Evolutionary conservation across 192 early-diverging fungal species (phyloP).

Genomic region (Allomyces macrogynus): DNA sequence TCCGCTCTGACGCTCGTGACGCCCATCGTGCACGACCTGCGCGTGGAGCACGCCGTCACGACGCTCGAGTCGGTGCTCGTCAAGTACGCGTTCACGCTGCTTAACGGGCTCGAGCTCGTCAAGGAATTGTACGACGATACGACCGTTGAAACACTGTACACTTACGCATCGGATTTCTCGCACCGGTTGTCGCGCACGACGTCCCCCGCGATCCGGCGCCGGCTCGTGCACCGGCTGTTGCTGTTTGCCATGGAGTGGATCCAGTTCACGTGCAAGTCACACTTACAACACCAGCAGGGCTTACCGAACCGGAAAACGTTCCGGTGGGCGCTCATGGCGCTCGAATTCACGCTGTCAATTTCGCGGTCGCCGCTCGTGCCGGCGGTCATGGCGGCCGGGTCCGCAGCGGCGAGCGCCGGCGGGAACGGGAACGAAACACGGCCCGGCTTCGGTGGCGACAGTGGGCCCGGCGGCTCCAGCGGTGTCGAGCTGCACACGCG

Average conservation of each 20-base stretch:
- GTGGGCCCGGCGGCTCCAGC: too few species aligned
- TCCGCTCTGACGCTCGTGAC: too few species aligned
- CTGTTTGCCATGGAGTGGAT: neutral
- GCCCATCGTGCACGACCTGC: too few species aligned
- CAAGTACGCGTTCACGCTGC: neutral
- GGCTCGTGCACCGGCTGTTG: neutral
- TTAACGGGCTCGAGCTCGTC: neutral
- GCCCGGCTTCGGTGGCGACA: too few species aligned
- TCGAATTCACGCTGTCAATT: constrained; percentile 63
- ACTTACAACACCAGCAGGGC: neutral
- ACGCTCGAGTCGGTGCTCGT: too few species aligned
- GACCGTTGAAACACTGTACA: neutral
- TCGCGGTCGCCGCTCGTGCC: constrained; percentile 9
- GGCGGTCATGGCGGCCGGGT: too few species aligned
- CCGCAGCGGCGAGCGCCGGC: too few species aligned
- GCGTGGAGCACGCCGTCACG: too few species aligned
- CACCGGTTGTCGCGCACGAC: neutral
- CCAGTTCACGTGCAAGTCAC: neutral
- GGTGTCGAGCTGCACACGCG: too few species aligned
- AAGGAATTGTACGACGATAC: neutral
- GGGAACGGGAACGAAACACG: too few species aligned
- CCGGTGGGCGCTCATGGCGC: constrained; percentile 62
- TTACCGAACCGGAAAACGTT: constrained; percentile 41
- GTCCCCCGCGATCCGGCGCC: neutral
- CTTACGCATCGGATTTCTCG: neutral